Percentiles rank a stretch among this genome's conserved stretches.
These are phyloP conservation scores for Arthrobotrys entomopaga DNA, from an alignment of 2,329 filamentous ascomycete genomes.

Conservation along the genomic window DNA sequence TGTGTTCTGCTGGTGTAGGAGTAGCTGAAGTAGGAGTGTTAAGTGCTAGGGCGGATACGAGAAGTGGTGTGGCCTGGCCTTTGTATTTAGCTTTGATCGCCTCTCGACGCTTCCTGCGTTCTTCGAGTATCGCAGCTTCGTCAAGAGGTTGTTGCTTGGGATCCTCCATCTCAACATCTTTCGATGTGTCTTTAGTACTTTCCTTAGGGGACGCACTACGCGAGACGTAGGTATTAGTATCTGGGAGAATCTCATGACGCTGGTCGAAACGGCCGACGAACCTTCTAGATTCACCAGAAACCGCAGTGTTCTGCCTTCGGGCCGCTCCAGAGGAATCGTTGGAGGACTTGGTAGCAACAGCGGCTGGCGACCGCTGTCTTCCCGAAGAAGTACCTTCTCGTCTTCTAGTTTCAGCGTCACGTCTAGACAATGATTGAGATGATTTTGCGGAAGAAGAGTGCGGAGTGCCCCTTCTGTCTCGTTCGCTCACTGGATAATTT, in stretches of 20 bases:
- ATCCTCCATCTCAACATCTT: conserved; percentile 62
- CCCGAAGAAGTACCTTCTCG: conserved; percentile 65
- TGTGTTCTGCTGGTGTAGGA: conserved; percentile 63
- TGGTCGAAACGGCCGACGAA: conserved; percentile 45
- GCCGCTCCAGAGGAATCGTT: conserved; percentile 28
- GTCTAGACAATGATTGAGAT: conserved; percentile 67
- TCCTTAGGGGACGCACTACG: conserved; percentile 54
- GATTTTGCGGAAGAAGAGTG: conserved; percentile 63
- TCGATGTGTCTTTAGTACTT: conserved; percentile 50
- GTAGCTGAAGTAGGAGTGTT: conserved; percentile 68
- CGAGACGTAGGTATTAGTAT: conserved; percentile 54
- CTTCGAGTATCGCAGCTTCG: conserved; percentile 84
- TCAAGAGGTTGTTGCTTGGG: conserved; percentile 72
- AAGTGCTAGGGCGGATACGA: conserved; percentile 77
- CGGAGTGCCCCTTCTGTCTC: conserved; percentile 67
- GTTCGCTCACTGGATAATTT: conserved; percentile 73
- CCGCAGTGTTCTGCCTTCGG: conserved; percentile 29
- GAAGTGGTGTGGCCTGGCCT: conserved; percentile 74
- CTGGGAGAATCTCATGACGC: conserved; percentile 6
- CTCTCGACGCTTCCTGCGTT: conserved; percentile 83
- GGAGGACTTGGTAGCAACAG: conserved; percentile 40
- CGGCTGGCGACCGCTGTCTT: conserved; percentile 60
- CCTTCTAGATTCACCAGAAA: conserved; percentile 50
- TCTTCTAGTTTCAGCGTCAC: conserved; percentile 76
- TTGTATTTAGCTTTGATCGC: conserved; percentile 85